A percentile compares a stretch with the other conserved stretches of the same genome.
phyloP scores from a whole-genome alignment of 257 asterid species.

The Forsythia viridissima region DNA sequence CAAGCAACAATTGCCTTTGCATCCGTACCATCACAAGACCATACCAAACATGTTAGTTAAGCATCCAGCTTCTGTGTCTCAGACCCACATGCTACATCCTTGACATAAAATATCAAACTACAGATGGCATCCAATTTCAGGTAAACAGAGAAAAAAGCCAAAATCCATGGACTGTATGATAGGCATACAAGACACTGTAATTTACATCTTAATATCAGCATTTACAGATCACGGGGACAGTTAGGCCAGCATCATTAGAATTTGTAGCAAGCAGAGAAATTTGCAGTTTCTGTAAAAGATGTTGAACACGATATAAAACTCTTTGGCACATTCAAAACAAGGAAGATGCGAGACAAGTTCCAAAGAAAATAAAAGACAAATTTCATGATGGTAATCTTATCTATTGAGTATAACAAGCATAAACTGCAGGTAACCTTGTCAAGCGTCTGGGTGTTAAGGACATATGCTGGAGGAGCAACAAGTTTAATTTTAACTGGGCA shows the following conservation, averaged over 20 bases:
- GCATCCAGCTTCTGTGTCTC: not conserved
- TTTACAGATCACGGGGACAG: not conserved
- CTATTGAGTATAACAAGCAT: not conserved
- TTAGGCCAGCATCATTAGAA: not conserved
- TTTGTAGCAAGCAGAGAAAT: not conserved
- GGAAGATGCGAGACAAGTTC: not conserved
- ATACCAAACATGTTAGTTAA: not conserved
- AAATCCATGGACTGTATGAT: not conserved
- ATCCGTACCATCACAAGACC: not conserved
- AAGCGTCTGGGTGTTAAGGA: constrained; percentile 85
- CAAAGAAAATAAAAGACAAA: not conserved
- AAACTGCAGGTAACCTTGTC: constrained; percentile 60
- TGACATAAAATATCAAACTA: not conserved
- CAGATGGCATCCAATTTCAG: not conserved
- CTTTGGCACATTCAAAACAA: not conserved
- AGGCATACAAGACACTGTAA: not conserved
- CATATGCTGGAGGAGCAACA: constrained; percentile 91
- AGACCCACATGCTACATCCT: no score
- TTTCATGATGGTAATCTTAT: not conserved
- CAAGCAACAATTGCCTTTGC: not conserved
- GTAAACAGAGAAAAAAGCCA: not conserved
- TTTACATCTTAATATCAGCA: not conserved
- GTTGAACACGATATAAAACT: not conserved
- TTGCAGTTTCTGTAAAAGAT: not conserved
- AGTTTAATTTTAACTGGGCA: constrained; percentile 96